A percentile compares a stretch with the other conserved stretches of the same genome.
Conservation (phyloP, 2,329 filamentous ascomycete genomes). For the Botrytis fabae region DNA sequence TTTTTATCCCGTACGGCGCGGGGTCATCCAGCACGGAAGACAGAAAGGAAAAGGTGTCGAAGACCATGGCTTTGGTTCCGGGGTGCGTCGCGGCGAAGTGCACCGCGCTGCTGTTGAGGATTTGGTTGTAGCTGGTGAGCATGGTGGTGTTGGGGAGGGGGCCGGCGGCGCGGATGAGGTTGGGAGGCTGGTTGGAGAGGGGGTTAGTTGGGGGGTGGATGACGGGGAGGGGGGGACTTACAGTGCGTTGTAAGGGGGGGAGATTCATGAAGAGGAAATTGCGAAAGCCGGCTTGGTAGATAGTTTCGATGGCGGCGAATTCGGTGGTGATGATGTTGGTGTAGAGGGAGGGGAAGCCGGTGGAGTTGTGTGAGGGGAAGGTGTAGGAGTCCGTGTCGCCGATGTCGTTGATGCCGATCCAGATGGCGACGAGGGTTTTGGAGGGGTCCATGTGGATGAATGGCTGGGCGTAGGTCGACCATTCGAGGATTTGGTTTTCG, state of each 20-base stretch:
- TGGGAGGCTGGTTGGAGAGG: conserved; percentile 22
- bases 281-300: conserved; percentile 47
- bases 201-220: neutral
- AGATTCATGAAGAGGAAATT: conserved; percentile 53
- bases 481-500: conserved; percentile 53
- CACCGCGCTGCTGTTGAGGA: conserved; percentile 36
- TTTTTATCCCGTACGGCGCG: conserved; percentile 46
- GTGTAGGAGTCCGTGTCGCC: conserved; percentile 49
- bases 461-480: conserved; percentile 44
- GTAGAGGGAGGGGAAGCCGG: conserved; percentile 49
- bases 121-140: conserved; percentile 48
- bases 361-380: conserved; percentile 43
- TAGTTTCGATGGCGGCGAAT: conserved; percentile 45
- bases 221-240: neutral
- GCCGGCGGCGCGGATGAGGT: conserved; percentile 38
- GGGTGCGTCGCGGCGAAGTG: conserved; percentile 33
- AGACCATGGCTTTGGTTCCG: conserved; percentile 45
- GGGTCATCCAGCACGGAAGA: conserved; percentile 47
- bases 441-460: conserved; percentile 38
- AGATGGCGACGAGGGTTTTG: conserved; percentile 50
- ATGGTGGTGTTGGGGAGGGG: conserved; percentile 49
- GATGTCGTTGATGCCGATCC: conserved; percentile 60
- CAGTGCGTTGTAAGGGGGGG: conserved; percentile 50
- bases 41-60: conserved; percentile 47
- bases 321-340: conserved; percentile 45